Conservation (phyloP, 2,329 filamentous ascomycete species). For the Fusarium xylarioides region DNA sequence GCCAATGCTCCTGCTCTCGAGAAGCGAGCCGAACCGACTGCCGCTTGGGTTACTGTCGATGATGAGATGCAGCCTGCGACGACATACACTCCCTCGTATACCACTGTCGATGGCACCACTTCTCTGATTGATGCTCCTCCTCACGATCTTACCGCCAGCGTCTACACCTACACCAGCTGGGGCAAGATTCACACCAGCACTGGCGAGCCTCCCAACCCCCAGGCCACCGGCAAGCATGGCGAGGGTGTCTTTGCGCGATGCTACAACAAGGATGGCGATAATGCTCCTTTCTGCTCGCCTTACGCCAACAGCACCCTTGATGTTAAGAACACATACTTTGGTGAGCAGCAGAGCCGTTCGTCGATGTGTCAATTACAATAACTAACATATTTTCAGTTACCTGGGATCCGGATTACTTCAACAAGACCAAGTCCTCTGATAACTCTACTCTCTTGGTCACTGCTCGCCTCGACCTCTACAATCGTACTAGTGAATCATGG, state of each 20-base stretch:
- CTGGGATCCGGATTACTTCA: slow-evolving; percentile 65
- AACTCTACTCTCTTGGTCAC: slow-evolving; percentile 46
- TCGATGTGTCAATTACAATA: neutral
- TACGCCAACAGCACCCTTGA: slow-evolving; percentile 54
- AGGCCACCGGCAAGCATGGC: slow-evolving; percentile 52
- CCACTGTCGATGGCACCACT: slow-evolving; percentile 57
- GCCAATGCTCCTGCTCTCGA: slow-evolving; percentile 24
- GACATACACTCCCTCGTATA: slow-evolving; percentile 60
- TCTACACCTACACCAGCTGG: slow-evolving; percentile 50
- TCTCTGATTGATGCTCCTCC: slow-evolving; percentile 51
- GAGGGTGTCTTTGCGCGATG: slow-evolving; percentile 62
- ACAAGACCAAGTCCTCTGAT: slow-evolving; percentile 51
- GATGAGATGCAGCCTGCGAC: slow-evolving; percentile 54
- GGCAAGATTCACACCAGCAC: slow-evolving; percentile 53
- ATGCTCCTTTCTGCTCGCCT: slow-evolving; percentile 64
- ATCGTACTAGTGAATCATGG: slow-evolving; percentile 49
- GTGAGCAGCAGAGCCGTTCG: slow-evolving; percentile 46
- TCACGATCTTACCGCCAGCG: slow-evolving; percentile 57
- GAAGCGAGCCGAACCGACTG: slow-evolving; percentile 48
- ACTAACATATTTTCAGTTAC: slow-evolving; percentile 54
- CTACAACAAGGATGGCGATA: slow-evolving; percentile 56
- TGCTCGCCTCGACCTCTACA: slow-evolving; percentile 54
- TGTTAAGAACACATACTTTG: slow-evolving; percentile 60
- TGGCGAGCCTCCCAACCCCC: slow-evolving; percentile 56
- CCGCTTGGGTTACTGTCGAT: slow-evolving; percentile 63